Evolutionary conservation across 441 rosid species (phyloP).

Genomic region (Aquilaria agallochum): DNA sequence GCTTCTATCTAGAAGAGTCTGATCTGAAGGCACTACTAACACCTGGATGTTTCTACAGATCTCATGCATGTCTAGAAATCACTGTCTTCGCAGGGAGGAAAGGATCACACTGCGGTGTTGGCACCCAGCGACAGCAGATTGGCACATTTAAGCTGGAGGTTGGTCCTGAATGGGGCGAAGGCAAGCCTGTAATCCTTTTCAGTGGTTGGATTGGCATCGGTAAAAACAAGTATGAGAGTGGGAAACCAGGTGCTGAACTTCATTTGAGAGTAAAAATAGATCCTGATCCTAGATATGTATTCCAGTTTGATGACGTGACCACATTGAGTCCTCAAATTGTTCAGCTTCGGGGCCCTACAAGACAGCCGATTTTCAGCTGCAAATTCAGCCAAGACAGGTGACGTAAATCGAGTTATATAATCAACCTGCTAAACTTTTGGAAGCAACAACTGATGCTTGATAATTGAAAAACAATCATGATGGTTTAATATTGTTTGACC

Average conservation of each 20-base stretch:
- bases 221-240: constrained; percentile 60
- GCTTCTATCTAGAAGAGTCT: constrained; percentile 87
- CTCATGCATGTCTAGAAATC: constrained; percentile 70
- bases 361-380: constrained; percentile 94
- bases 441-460: background rate
- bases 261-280: constrained; percentile 83
- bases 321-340: constrained; percentile 86
- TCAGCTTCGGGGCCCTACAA: constrained; percentile 87
- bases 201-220: constrained; percentile 91
- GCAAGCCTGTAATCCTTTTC: constrained; percentile 67
- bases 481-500: background rate
- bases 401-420: constrained; percentile 14
- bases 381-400: constrained; percentile 91
- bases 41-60: constrained; percentile 72
- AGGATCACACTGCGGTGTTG: constrained; percentile 74
- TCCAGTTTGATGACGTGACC: constrained; percentile 89
- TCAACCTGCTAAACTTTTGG: too few relatives aligned
- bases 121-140: constrained; percentile 72
- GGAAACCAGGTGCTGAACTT: constrained; percentile 70
- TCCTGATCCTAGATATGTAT: constrained; percentile 93
- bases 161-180: constrained; percentile 86
- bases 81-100: constrained; percentile 61
- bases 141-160: constrained; percentile 82
- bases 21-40: constrained; percentile 70
- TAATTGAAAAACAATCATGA: background rate